A percentile compares a stretch with the other conserved stretches of the same genome.
Evolutionary conservation across 2,329 filamentous ascomycete genomes (phyloP).

Genomic region (Colletotrichum sidae): DNA sequence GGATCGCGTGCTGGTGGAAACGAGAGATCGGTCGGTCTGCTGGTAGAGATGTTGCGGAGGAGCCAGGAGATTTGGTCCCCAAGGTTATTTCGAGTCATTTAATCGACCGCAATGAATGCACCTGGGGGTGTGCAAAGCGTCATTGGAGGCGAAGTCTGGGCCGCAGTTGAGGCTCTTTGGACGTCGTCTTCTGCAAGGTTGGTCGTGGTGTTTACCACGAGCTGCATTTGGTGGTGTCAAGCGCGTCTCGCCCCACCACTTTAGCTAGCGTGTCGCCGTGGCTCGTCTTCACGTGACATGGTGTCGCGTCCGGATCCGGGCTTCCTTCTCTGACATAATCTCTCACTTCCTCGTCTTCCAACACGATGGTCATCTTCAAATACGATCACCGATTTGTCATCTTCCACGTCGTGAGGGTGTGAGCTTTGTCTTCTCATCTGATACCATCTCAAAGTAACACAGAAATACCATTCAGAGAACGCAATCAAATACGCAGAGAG

Average conservation of each 20-base stretch:
- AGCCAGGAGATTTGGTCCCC: conserved; percentile 69
- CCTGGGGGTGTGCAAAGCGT: conserved; percentile 15
- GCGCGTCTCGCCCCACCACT: conserved; percentile 35
- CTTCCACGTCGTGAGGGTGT: no score
- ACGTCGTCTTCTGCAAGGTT: conserved; percentile 20
- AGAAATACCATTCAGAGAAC: no score
- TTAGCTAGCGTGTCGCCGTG: conserved; percentile 20
- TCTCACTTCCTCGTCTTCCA: no score
- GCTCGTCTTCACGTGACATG: conserved; percentile 38
- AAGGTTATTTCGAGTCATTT: conserved; percentile 74
- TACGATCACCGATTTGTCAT: no score
- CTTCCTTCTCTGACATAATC: no score
- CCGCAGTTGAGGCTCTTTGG: conserved; percentile 15
- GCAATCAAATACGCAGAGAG: no score
- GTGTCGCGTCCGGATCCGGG: background rate
- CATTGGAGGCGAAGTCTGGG: conserved; percentile 24
- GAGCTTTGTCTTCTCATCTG: no score
- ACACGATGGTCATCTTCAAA: no score
- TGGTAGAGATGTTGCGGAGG: conserved; percentile 58
- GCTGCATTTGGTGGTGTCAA: conserved; percentile 3
- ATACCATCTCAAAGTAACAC: no score
- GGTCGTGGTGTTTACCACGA: conserved; percentile 26
- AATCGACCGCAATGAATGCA: conserved; percentile 47
- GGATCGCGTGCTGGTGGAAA: conserved; percentile 48
- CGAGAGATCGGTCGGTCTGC: conserved; percentile 53